These are phyloP conservation scores for Epichloe brachyelytri DNA, from an alignment of 2,329 filamentous ascomycete genomes.

Conservation along the genomic window DNA sequence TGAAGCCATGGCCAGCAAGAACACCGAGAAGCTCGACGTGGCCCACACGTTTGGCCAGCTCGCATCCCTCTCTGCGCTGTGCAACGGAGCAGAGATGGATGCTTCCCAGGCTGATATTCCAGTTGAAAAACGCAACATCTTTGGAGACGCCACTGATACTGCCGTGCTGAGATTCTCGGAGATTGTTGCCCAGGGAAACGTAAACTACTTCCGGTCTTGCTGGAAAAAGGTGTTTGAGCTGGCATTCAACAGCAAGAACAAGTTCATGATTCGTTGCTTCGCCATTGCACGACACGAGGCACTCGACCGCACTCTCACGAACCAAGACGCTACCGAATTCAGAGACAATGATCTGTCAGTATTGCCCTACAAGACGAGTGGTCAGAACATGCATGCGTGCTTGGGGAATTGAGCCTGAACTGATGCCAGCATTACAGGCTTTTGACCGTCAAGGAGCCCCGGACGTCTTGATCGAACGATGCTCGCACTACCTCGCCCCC, in stretches of 20 bases:
- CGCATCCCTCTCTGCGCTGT: slow-evolving; percentile 49
- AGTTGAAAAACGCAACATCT: slow-evolving; percentile 48
- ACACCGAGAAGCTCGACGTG: slow-evolving; percentile 19
- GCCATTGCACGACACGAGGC: slow-evolving; percentile 25
- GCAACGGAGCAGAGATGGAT: slow-evolving; percentile 67
- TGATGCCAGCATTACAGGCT: slow-evolving; percentile 23
- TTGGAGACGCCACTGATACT: slow-evolving; percentile 66
- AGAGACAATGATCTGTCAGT: slow-evolving; percentile 24
- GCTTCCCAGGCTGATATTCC: slow-evolving; percentile 46
- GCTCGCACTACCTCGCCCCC: slow-evolving; percentile 41
- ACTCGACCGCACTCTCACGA: slow-evolving; percentile 24
- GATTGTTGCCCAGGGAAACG: slow-evolving; percentile 36
- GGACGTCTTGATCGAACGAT: slow-evolving; percentile 56
- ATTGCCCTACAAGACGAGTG: no score
- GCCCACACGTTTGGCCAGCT: slow-evolving; percentile 38
- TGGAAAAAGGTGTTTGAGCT: slow-evolving; percentile 57
- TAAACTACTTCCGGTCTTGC: slow-evolving; percentile 43
- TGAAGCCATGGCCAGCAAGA: slow-evolving; percentile 19
- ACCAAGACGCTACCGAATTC: slow-evolving; percentile 22
- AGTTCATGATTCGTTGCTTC: slow-evolving; percentile 61
- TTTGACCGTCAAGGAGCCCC: slow-evolving; percentile 67
- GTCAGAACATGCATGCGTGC: no score
- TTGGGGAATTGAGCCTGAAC: background rate
- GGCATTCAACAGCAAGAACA: slow-evolving; percentile 73
- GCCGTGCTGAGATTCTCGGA: slow-evolving; percentile 63